A percentile compares a stretch with the other conserved stretches of the same genome.
phyloP scores from a whole-genome alignment of 202 grass and related monocot genomes.

The Hordeum pubiflorum region DNA sequence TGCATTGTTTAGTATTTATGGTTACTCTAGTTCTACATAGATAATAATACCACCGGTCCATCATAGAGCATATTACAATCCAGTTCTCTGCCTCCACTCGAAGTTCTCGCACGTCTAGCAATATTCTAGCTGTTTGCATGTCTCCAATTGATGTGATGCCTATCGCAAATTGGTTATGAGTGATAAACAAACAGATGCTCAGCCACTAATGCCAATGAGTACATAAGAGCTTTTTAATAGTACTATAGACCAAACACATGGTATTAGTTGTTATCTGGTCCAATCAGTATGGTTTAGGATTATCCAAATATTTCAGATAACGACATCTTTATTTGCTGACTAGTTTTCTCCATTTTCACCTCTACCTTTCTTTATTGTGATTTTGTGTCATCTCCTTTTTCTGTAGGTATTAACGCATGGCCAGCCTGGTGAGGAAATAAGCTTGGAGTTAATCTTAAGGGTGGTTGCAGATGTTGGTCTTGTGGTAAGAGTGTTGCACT shows the following conservation, averaged over 20 bases:
- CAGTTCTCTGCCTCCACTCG: not conserved
- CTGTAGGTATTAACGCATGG: conserved; percentile 80
- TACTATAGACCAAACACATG: not conserved
- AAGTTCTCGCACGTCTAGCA: not conserved
- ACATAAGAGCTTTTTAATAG: not conserved
- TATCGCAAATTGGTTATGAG: not conserved
- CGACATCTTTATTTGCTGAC: not conserved
- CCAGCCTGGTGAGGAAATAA: conserved; percentile 83
- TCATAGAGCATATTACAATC: not conserved
- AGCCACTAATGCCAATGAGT: not conserved
- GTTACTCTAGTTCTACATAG: not conserved
- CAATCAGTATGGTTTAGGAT: conserved; percentile 2
- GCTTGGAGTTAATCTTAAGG: conserved; percentile 82
- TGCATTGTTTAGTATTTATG: not conserved
- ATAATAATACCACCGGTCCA: not conserved
- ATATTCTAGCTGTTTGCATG: not conserved
- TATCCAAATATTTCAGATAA: not conserved
- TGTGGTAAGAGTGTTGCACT: conserved; percentile 47
- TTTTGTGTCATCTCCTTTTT: conserved; percentile 10
- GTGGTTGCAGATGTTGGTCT: conserved; percentile 99
- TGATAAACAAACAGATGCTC: conserved; percentile 5
- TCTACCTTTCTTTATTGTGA: not conserved
- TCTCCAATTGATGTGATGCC: not conserved
- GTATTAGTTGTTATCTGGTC: no score
- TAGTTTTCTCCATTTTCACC: not conserved